Base-by-base conservation (phyloP, 1,284 basidiomycete species). In the Golubevia pallescens region DNA sequence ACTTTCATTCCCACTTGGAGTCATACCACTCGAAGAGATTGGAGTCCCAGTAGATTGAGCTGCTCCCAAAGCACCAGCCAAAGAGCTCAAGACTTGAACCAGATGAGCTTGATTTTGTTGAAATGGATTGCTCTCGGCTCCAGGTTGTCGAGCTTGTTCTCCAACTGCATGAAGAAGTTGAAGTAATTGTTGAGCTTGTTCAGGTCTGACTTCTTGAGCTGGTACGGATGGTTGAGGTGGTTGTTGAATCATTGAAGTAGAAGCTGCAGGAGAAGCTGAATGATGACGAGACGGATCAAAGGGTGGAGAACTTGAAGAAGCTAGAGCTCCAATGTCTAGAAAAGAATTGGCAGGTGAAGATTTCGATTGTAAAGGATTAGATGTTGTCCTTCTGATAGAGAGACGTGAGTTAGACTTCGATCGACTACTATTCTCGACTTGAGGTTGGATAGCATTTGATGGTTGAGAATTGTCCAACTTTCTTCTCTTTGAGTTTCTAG, bases 81-180 rank as follows among this genome's bases (percentile, higher is more conserved):
- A 16, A 48, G 42, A 48, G 42, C 16, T 48, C 42, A 48, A 48
- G 16, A 48, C 42, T 16, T 48, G 42, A 48, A 48, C 42, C 42
- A 48, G 16, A 13, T 48, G 42, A 48, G 42, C 42, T 48, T 48
- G 42, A 48, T 48, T 48, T 16, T 48, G 42, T 48, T 48, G 42
- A 48, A 10, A 13, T 48, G 13, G 13, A 48, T 48, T 48, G 42
- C 16, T 10, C 8, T 16, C 42, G 16, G 13, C 42, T 13, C 42
- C 42, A 48, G 8, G 8, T 48, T 10, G 16, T 48, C 16, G 8
- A 48, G 42, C 16, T 48, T 48, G 42, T 48, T 48, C 42, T 10
- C 42, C 16, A 16, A 48, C 42, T 24, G 71, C 64, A 48, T 71
- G 71, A 28, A 73, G 53, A 13, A 71, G 64, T n/a, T 71, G 66